These are phyloP conservation scores for Penicillium psychrosexuale DNA, from an alignment of 2,329 filamentous ascomycete species.

Conservation along the genomic window DNA sequence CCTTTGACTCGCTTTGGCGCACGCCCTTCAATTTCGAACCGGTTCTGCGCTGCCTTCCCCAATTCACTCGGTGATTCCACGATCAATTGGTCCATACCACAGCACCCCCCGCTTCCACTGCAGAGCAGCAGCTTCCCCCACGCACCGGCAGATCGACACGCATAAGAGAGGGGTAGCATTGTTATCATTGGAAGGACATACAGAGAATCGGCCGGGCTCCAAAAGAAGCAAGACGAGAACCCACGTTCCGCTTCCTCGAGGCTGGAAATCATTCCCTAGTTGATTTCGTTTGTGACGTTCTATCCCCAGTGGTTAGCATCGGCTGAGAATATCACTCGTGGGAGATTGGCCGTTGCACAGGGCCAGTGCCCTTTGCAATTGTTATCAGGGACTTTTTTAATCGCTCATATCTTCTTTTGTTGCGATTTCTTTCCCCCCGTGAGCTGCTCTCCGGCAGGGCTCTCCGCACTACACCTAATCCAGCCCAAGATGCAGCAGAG, in stretches of 20 bases:
- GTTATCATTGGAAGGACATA: slow-evolving; percentile 20
- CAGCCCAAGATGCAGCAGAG: slow-evolving; percentile 47
- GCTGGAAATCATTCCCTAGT: slow-evolving; percentile 20
- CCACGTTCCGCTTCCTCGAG: slow-evolving; percentile 16
- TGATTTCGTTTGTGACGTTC: slow-evolving; percentile 23
- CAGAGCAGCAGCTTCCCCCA: slow-evolving; percentile 35
- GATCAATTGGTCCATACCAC: slow-evolving; percentile 32
- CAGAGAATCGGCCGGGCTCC: slow-evolving; percentile 17
- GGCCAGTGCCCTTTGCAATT: slow-evolving; percentile 25
- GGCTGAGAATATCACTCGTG: slow-evolving; percentile 10
- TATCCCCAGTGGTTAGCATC: slow-evolving; percentile 17
- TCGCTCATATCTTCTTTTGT: slow-evolving; percentile 15
- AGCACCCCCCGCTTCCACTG: slow-evolving; percentile 25
- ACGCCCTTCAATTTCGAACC: slow-evolving; percentile 17
- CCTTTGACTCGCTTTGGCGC: slow-evolving; percentile 25
- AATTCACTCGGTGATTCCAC: slow-evolving; percentile 18
- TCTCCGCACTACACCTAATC: slow-evolving; percentile 40
- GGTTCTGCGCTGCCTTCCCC: slow-evolving; percentile 13
- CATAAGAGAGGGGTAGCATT: slow-evolving; percentile 29
- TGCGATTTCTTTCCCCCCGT: slow-evolving; percentile 24
- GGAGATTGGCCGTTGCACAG: slow-evolving; percentile 18
- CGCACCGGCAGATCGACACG: slow-evolving; percentile 32
- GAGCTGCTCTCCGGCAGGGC: slow-evolving; percentile 43
- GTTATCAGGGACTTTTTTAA: slow-evolving; percentile 19
- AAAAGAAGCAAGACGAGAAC: slow-evolving; percentile 20